A percentile compares a stretch with the other conserved stretches of the same genome.
phyloP scores from a whole-genome alignment of 2,329 filamentous ascomycete species.

The Fusarium coffeatum region DNA sequence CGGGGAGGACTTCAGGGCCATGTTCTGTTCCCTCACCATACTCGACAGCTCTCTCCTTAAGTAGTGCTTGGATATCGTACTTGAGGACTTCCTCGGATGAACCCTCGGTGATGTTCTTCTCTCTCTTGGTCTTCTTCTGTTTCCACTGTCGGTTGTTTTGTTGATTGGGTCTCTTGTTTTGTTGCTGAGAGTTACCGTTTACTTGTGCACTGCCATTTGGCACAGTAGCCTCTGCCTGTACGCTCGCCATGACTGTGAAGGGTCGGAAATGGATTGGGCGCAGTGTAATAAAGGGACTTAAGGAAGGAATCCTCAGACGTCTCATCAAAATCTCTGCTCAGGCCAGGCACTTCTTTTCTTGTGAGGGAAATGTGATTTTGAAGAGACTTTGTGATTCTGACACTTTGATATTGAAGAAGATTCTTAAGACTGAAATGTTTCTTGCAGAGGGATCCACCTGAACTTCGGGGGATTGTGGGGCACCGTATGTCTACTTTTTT shows the following conservation, averaged over 20 bases:
- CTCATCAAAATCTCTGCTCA: conserved; percentile 28
- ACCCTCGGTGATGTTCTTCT: conserved; percentile 70
- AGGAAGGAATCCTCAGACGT: conserved; percentile 29
- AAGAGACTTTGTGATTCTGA: neutral
- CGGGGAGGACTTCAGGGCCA: conserved; percentile 63
- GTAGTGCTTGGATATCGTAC: conserved; percentile 69
- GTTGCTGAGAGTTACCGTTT: conserved; percentile 17
- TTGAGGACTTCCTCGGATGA: conserved; percentile 75
- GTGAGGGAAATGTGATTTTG: neutral
- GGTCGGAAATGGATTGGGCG: conserved; percentile 30
- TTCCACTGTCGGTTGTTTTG: conserved; percentile 48
- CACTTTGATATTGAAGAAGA: conserved; percentile 12
- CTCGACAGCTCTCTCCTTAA: conserved; percentile 56
- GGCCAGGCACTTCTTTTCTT: neutral
- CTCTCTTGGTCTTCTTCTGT: conserved; percentile 67
- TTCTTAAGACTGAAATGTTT: conserved; percentile 35
- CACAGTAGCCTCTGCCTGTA: conserved; percentile 23
- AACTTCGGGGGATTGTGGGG: conserved; percentile 26
- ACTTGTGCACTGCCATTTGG: conserved; percentile 35
- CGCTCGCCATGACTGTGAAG: conserved; percentile 44
- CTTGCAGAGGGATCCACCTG: conserved; percentile 36
- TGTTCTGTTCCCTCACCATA: conserved; percentile 46
- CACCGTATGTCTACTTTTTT: conserved; percentile 31
- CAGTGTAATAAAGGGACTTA: conserved; percentile 26
- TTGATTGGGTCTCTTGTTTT: conserved; percentile 44